A percentile compares a stretch with the other conserved stretches of the same genome.
Conservation (phyloP, 2,329 filamentous ascomycete genomes). For the Calonectria crousiana region DNA sequence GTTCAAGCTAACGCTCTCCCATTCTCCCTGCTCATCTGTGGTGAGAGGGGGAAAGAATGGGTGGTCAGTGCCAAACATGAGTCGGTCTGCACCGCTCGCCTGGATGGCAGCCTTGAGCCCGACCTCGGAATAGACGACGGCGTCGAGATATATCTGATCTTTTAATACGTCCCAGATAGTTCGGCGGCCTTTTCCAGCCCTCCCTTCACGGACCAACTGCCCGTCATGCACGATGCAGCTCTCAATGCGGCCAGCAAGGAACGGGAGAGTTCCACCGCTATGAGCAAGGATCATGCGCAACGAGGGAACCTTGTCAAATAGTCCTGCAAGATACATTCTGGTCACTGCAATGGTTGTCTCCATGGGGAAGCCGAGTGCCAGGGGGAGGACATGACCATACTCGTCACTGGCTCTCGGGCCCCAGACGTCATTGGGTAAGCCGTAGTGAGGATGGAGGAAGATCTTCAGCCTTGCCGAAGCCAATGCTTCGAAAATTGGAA, state of each 20-base stretch:
- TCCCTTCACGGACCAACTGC: constrained; percentile 75
- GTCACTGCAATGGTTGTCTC: constrained; percentile 93
- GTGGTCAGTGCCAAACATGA: constrained; percentile 87
- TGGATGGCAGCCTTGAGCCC: constrained; percentile 78
- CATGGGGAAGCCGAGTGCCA: constrained; percentile 89
- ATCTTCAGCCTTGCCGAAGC: constrained; percentile 74
- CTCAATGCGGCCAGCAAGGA: constrained; percentile 89
- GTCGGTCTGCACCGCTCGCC: constrained; percentile 74
- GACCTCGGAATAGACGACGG: constrained; percentile 84
- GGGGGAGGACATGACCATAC: constrained; percentile 88
- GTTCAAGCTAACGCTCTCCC: constrained; percentile 74
- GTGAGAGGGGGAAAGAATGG: constrained; percentile 86
- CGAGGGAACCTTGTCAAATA: constrained; percentile 80
- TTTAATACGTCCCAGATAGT: constrained; percentile 68
- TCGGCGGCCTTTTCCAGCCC: constrained; percentile 60
- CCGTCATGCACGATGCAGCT: constrained; percentile 88
- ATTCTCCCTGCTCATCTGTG: constrained; percentile 71
- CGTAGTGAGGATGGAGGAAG: constrained; percentile 94
- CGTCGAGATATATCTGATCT: constrained; percentile 88
- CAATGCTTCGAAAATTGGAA: constrained; percentile 79
- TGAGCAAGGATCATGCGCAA: constrained; percentile 86
- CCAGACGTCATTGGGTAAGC: constrained; percentile 83
- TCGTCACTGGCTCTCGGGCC: constrained; percentile 75
- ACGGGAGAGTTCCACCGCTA: constrained; percentile 89
- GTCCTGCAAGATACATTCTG: constrained; percentile 87